A percentile compares a stretch with the other conserved stretches of the same genome.
Evolutionary conservation across 2,329 filamentous ascomycete species (phyloP).

Genomic region (Penicillium sp.): DNA sequence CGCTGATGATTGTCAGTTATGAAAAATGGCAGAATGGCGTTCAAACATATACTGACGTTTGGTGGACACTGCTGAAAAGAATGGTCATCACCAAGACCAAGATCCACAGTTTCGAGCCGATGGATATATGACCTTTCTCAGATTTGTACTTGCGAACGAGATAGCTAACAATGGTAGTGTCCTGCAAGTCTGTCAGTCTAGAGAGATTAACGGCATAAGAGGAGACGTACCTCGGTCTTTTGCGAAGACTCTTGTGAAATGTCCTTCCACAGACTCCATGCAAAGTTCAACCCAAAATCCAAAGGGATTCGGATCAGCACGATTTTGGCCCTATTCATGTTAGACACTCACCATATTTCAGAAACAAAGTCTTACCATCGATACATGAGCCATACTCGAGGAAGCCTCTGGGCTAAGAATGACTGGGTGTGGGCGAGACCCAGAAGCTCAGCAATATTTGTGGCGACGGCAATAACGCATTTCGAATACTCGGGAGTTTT

Average conservation of each 20-base stretch:
- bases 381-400: not conserved
- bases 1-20: not conserved
- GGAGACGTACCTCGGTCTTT: not conserved
- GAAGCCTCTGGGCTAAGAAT: not conserved
- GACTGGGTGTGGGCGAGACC: not conserved
- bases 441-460: constrained; percentile 1
- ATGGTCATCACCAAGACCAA: constrained; percentile 2
- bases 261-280: not conserved
- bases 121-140: not conserved
- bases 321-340: not conserved
- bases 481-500: not conserved
- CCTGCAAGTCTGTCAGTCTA: not conserved
- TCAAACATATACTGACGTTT: not conserved
- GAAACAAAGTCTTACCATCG: no score
- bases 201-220: not conserved
- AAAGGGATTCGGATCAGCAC: not conserved
- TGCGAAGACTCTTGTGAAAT: not conserved
- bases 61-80: constrained; percentile 1
- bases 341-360: no score
- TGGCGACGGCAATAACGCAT: not conserved
- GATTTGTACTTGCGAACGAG: not conserved
- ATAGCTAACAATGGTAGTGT: not conserved
- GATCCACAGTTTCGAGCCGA: constrained; percentile 1
- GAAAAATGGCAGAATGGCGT: no score
- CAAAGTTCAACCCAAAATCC: not conserved